Evolutionary conservation across 805 yeast species (phyloP).

Genomic region (Cyberlindnera saturnus): DNA sequence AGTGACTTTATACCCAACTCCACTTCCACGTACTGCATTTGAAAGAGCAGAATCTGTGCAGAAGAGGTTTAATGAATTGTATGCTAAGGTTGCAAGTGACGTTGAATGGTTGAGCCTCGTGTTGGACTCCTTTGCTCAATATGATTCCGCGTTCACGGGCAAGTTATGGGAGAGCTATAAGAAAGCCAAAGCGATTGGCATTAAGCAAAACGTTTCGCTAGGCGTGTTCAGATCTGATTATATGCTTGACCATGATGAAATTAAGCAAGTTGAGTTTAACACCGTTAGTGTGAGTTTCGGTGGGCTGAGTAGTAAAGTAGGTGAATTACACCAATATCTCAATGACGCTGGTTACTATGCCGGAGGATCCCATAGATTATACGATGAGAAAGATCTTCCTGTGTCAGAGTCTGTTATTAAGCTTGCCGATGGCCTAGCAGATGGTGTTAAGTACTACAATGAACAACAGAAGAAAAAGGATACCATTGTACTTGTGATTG

Average conservation of each 20-base stretch:
- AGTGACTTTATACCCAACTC: slow-evolving; percentile 85
- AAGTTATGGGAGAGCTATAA: slow-evolving; percentile 58
- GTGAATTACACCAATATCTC: slow-evolving; percentile 64
- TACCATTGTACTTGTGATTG: slow-evolving; percentile 65
- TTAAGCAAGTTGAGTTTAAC: slow-evolving; percentile 94
- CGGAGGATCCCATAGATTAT: slow-evolving; percentile 34
- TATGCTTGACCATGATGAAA: slow-evolving; percentile 48
- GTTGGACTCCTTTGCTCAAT: slow-evolving; percentile 45
- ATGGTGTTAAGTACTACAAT: slow-evolving; percentile 56
- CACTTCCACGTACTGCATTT: slow-evolving; percentile 67
- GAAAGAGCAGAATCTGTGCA: slow-evolving; percentile 64
- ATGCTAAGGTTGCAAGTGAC: slow-evolving; percentile 56
- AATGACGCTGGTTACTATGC: slow-evolving; percentile 54
- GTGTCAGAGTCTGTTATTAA: slow-evolving; percentile 56
- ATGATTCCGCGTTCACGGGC: slow-evolving; percentile 78
- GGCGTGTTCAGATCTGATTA: slow-evolving; percentile 92
- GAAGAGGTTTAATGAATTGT: slow-evolving; percentile 61
- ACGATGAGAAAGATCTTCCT: slow-evolving; percentile 48
- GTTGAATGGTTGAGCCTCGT: slow-evolving; percentile 58
- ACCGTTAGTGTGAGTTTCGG: slow-evolving; percentile 95
- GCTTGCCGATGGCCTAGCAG: slow-evolving; percentile 64
- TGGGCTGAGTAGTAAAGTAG: slow-evolving; percentile 77
- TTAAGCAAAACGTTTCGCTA: slow-evolving; percentile 60
- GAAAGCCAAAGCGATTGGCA: slow-evolving; percentile 40
- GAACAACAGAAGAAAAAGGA: slow-evolving; percentile 21